phyloP scores from a whole-genome alignment of 352 stramenopile species.

The Globisporangium nagaii region DNA sequence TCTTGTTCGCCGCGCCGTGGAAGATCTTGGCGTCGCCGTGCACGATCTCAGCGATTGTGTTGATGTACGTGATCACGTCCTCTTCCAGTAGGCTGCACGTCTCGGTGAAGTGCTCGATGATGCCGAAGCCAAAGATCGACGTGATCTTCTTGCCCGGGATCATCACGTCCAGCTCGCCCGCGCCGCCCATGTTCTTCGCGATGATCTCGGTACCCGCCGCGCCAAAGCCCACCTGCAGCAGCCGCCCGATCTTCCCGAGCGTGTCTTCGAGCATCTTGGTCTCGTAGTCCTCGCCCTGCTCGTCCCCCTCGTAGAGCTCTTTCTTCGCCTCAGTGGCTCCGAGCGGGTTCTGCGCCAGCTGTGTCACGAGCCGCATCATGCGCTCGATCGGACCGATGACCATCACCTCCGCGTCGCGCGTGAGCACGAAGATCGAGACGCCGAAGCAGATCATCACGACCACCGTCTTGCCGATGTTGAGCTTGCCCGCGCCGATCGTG shows the following conservation, averaged over 20 bases:
- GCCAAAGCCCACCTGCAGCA: conserved; percentile 96
- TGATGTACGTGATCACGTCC: conserved; percentile 97
- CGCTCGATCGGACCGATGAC: conserved; percentile 96
- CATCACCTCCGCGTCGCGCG: conserved; percentile 90
- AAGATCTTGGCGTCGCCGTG: conserved; percentile 93
- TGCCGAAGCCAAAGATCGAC: conserved; percentile 95
- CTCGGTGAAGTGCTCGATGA: conserved; percentile 96
- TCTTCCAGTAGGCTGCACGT: conserved; percentile 90
- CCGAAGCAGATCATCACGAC: conserved; percentile 90
- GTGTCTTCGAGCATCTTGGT: conserved; percentile 95
- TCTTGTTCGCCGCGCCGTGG: conserved; percentile 95
- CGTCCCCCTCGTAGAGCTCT: conserved; percentile 75
- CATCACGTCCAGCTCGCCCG: conserved; percentile 94
- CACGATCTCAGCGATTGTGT: conserved; percentile 95
- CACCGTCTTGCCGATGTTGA: conserved; percentile 85
- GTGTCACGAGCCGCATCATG: conserved; percentile 88
- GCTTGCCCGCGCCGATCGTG: conserved; percentile 27
- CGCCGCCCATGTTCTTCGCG: conserved; percentile 94
- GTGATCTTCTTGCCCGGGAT: conserved; percentile 96
- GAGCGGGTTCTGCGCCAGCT: conserved; percentile 63
- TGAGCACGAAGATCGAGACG: conserved; percentile 90
- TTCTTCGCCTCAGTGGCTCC: conserved; percentile 59
- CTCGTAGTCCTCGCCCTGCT: conserved; percentile 88
- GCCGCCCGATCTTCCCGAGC: conserved; percentile 91
- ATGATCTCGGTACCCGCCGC: conserved; percentile 98